A percentile compares a stretch with the other conserved stretches of the same genome.
Conservation (phyloP, 371 early-diverging fungal species). For the Haplosporangium sp. region DNA sequence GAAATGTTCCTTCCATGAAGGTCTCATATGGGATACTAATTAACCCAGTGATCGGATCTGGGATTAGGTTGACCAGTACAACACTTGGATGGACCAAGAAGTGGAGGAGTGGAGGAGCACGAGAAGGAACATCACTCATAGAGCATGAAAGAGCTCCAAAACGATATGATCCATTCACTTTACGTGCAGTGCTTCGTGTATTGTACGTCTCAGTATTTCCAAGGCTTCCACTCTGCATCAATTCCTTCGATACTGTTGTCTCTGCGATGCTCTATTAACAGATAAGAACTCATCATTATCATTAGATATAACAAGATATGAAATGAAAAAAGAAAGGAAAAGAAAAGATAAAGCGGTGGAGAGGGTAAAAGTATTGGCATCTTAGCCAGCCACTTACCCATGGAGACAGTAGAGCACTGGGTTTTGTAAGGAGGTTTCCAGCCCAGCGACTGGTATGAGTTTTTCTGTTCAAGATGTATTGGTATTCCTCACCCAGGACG, state of each 20-base stretch:
- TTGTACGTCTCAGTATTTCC: background rate
- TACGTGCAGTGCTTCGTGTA: background rate
- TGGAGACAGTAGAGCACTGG: constrained; percentile 62
- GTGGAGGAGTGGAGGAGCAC: constrained; percentile 28
- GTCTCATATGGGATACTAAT: constrained; percentile 28
- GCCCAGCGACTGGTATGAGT: constrained; percentile 60
- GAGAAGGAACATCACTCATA: background rate
- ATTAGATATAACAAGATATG: background rate
- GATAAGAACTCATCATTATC: background rate
- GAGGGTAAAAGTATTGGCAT: background rate
- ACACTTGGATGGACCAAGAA: constrained; percentile 45
- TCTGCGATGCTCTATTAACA: constrained; percentile 22
- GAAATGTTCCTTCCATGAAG: constrained; percentile 31
- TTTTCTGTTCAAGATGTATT: constrained; percentile 66
- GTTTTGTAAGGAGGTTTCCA: constrained; percentile 65
- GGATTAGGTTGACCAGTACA: constrained; percentile 29
- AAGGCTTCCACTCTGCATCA: constrained; percentile 4
- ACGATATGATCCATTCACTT: background rate
- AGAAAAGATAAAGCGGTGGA: background rate
- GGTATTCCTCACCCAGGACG: constrained; percentile 66
- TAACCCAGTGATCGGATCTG: constrained; percentile 25
- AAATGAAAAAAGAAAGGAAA: background rate
- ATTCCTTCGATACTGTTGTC: constrained; percentile 23
- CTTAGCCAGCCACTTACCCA: constrained; percentile 51
- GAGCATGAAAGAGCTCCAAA: background rate